Percentiles rank a stretch among this genome's conserved stretches.
These are phyloP conservation scores for Marasmius fiardii DNA, from an alignment of 1,284 basidiomycete genomes.

Conservation along the genomic window DNA sequence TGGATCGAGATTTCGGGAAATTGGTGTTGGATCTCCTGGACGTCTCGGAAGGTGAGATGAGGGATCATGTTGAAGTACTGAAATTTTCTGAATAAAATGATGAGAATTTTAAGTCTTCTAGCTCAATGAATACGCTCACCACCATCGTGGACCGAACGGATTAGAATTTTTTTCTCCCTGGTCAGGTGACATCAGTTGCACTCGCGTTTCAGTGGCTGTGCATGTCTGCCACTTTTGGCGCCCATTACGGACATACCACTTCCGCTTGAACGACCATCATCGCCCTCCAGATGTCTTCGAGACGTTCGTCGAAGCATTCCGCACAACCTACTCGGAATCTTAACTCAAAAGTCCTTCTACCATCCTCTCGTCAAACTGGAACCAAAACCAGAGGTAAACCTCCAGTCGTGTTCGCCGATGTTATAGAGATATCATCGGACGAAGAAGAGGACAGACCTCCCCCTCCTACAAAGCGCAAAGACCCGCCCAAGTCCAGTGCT, in stretches of 20 bases:
- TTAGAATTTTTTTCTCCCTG: neutral
- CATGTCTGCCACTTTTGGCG: neutral
- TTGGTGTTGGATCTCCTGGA: constrained; percentile 81
- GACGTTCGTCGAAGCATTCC: no score
- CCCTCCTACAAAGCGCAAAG: neutral
- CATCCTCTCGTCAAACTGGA: neutral
- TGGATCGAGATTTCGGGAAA: constrained; percentile 91
- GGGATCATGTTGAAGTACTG: constrained; percentile 83
- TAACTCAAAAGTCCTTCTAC: neutral
- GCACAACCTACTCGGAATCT: no score
- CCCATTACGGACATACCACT: neutral
- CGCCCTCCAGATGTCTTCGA: neutral
- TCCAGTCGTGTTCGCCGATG: neutral
- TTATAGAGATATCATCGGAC: constrained; percentile 2
- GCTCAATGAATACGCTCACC: neutral
- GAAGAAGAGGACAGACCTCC: neutral
- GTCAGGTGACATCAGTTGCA: neutral
- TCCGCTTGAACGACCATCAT: neutral
- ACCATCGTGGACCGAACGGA: constrained; percentile 1
- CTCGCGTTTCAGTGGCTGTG: neutral
- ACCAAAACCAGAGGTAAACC: neutral
- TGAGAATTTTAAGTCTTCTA: neutral
- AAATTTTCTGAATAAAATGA: constrained; percentile 67
- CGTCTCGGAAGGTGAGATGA: constrained; percentile 68
- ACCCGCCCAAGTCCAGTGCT: neutral